Evolutionary conservation across 2,329 filamentous ascomycete genomes (phyloP).

Genomic region (Endoconidiophora polonica): DNA sequence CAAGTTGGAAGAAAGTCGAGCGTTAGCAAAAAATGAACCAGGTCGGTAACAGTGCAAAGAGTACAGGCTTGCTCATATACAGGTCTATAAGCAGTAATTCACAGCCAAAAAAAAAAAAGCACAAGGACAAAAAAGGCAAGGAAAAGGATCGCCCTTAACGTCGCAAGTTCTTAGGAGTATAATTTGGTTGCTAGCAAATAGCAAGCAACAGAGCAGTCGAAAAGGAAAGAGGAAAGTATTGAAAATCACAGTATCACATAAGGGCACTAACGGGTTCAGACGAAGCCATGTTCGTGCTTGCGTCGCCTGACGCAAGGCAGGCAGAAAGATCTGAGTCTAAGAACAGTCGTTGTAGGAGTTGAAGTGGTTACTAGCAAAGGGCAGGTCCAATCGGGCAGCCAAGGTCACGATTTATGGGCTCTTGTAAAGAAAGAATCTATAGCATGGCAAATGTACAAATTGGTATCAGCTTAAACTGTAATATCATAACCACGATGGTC

Average conservation of each 20-base stretch:
- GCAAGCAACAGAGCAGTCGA: background rate
- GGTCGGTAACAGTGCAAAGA: too few species aligned
- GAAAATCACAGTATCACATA: too few species aligned
- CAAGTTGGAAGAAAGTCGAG: constrained; percentile 9
- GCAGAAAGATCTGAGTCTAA: too few species aligned
- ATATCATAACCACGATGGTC: too few species aligned
- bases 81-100: background rate
- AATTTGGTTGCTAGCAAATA: background rate
- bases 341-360: too few species aligned
- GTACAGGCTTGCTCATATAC: background rate
- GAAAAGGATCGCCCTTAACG: background rate
- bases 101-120: background rate
- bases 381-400: too few species aligned
- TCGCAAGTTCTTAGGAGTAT: background rate
- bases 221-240: background rate
- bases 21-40: background rate
- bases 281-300: constrained; percentile 8
- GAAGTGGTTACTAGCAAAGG: too few species aligned
- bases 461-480: too few species aligned
- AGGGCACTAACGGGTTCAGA: constrained; percentile 9
- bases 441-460: too few species aligned
- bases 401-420: too few species aligned
- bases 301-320: background rate
- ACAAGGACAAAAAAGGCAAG: background rate
- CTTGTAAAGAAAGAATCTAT: too few species aligned